Percentiles rank a stretch among this genome's conserved stretches.
These are phyloP conservation scores for Capsicum chinense DNA, from an alignment of 257 asterid species.

Conservation along the genomic window DNA sequence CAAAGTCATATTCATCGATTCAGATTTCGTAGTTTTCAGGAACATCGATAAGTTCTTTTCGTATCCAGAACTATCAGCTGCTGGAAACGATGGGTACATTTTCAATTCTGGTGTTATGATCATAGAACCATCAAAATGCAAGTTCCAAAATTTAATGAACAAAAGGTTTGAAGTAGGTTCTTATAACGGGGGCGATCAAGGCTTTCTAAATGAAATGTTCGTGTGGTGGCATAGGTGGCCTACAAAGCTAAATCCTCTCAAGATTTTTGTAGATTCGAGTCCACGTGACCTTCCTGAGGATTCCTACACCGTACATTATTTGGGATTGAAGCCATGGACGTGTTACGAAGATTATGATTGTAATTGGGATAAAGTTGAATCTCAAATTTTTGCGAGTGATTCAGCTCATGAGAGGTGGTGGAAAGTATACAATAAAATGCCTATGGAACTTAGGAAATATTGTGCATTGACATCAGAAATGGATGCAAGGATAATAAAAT, in stretches of 20 bases:
- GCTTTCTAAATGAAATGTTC: conserved; percentile 69
- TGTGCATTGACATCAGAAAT: conserved; percentile 53
- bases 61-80: conserved; percentile 63
- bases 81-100: conserved; percentile 39
- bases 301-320: conserved; percentile 54
- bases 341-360: conserved; percentile 77
- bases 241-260: conserved; percentile 48
- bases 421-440: conserved; percentile 56
- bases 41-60: conserved; percentile 60
- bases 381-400: conserved; percentile 62
- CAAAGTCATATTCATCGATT: conserved; percentile 70
- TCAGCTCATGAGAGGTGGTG: conserved; percentile 68
- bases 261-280: conserved; percentile 36
- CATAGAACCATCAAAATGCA: conserved; percentile 72
- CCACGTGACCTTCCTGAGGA: conserved; percentile 32
- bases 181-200: conserved; percentile 86
- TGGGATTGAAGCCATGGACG: conserved; percentile 84
- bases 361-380: conserved; percentile 58
- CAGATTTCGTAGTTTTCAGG: conserved; percentile 58
- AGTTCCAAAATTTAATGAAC: conserved; percentile 57
- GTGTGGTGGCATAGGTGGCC: conserved; percentile 87
- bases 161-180: conserved; percentile 48
- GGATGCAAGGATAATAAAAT: conserved; percentile 39
- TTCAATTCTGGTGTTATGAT: conserved; percentile 84
- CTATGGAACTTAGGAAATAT: conserved; percentile 43